These are phyloP conservation scores for Pyropia yezoensis DNA, from an alignment of 23 red algal species.

Conservation along the genomic window DNA sequence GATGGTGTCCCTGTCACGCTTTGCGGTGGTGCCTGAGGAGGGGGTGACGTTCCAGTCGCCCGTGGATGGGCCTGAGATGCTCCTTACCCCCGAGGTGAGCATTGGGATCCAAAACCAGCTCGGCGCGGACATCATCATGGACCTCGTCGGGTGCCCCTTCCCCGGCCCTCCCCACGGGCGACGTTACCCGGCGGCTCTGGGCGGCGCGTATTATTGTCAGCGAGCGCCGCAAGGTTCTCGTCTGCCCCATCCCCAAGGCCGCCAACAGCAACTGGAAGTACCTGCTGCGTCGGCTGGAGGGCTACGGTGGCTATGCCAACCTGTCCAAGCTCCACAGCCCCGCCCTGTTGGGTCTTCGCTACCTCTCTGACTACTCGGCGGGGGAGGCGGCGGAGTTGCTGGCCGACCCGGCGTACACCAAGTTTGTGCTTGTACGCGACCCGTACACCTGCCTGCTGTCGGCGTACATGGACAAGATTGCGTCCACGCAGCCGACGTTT, in stretches of 20 bases:
- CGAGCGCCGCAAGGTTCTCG: constrained; percentile 34
- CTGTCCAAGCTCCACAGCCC: constrained; percentile 28
- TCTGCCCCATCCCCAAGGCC: constrained; percentile 77
- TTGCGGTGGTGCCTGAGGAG: constrained; percentile 66
- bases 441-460: constrained; percentile 56
- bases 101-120: constrained; percentile 97
- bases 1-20: constrained; percentile 87
- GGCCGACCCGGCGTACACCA: constrained; percentile 32
- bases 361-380: constrained; percentile 64
- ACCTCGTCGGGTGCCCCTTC: constrained; percentile 14
- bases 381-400: constrained; percentile 30
- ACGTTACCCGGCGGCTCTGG: not conserved
- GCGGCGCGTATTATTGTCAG: constrained; percentile 56
- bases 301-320: constrained; percentile 39
- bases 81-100: constrained; percentile 86
- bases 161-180: too few species aligned
- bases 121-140: constrained; percentile 99
- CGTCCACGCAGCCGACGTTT: constrained; percentile 29
- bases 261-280: constrained; percentile 88
- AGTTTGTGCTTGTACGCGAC: constrained; percentile 75
- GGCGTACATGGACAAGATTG: constrained; percentile 86
- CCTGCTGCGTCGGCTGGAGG: constrained; percentile 63
- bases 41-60: constrained; percentile 95
- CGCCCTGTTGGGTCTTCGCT: constrained; percentile 36
- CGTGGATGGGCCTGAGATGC: constrained; percentile 88